Base-by-base conservation (phyloP, 306 rosid genomes). In the Coriaria nepalensis region DNA sequence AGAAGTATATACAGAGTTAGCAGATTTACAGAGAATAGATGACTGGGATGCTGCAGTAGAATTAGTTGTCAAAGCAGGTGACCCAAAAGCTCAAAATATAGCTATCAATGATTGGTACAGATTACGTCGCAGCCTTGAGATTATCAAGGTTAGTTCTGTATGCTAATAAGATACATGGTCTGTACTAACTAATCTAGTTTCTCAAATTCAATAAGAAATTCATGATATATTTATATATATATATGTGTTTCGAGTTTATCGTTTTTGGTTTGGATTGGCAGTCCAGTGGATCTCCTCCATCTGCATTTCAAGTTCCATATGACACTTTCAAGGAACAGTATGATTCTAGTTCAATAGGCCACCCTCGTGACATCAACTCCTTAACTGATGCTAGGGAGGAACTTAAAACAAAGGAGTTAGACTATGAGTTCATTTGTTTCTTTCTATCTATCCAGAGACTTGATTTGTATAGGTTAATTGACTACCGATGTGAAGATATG, bases 231-330 rank as follows among this genome's bases (percentile, higher is more conserved):
- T 20, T 20, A 20, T 20, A 20, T 20, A 20, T 1, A 20, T 20
- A 3, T 20, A n/a, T n/a, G n/a, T 3, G 29, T 20, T 20, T 3
- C 1, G 29, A 20, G 29, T 20, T 20, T 20, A 37, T 55, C 57
- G 46, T 52, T 41, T 57, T 43, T 65, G 59, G 50, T 58, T 47
- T 73, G 75, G 57, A 76, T 65, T 76, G 79, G 73, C 97, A 90
- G 97, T 82, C 87, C 50, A 81, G 87, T 70, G 97, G 97, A 63
- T 84, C 90, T 64, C 97, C 97, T 75, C 97, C 92, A 42, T 90
- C 93, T 65, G 87, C 97, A 50, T 90, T 90, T 75, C 68, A 62
- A 61, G 71, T 90, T 60, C 95, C 94, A 2, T 84, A 84, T 45
- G 68, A 90, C 60, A 76, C 87, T 75, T 90, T 81, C 79, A 63